These are phyloP conservation scores for Candida oleophila DNA, from an alignment of 805 yeast genomes.

Conservation along the genomic window DNA sequence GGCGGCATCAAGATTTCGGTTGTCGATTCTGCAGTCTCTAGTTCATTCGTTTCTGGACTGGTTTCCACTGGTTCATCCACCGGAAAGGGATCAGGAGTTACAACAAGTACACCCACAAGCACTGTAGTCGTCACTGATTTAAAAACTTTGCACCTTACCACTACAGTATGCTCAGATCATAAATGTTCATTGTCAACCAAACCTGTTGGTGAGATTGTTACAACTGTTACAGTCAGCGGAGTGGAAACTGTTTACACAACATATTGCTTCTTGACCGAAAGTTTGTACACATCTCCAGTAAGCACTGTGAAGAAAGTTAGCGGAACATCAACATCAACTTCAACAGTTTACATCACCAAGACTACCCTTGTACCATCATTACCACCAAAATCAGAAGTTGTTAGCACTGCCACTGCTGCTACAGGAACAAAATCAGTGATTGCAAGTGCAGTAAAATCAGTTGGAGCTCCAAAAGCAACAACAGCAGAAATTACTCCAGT, in stretches of 20 bases:
- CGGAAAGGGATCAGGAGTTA: conserved; percentile 11
- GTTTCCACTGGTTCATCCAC: conserved; percentile 12
- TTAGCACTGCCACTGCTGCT: conserved; percentile 9
- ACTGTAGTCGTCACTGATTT: conserved; percentile 19
- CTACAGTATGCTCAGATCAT: conserved; percentile 28
- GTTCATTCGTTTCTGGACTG: conserved; percentile 10
- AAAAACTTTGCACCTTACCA: conserved; percentile 20
- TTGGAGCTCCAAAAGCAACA: conserved; percentile 17
- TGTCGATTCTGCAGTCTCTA: conserved; percentile 17
- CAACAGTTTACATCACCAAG: conserved; percentile 24
- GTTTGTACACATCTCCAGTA: background rate
- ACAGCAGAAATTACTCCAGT: conserved; percentile 16
- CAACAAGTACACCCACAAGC: conserved; percentile 4
- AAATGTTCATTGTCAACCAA: conserved; percentile 18
- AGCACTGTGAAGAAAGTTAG: conserved; percentile 17
- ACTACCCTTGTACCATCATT: conserved; percentile 28
- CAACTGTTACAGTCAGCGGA: conserved; percentile 25
- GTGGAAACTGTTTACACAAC: conserved; percentile 26
- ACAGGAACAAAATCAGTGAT: conserved; percentile 10
- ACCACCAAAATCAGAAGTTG: conserved; percentile 24
- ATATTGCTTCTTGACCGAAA: conserved; percentile 15
- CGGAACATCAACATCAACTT: conserved; percentile 17
- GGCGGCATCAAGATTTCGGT: background rate
- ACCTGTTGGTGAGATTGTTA: conserved; percentile 27
- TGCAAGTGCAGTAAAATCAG: conserved; percentile 7